Evolutionary conservation across 306 rosid genomes (phyloP), one percentile per base, ranked within the genome.

Genomic region (Datisca glomerata): DNA sequence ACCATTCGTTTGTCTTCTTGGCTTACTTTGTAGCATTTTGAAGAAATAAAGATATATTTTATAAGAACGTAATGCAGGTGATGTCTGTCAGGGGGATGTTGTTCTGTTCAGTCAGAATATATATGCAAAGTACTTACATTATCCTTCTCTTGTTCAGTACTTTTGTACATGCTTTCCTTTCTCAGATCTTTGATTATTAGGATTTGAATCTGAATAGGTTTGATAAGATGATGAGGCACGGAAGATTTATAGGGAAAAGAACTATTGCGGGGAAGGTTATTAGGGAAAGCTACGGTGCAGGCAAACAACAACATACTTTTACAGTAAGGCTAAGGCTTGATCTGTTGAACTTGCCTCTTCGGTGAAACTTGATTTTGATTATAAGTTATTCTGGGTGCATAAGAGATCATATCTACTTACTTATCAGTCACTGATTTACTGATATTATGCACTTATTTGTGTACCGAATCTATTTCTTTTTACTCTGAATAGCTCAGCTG

Each of bases 261-360:
- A 72, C 71, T 32, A 56, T 79, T 63, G 85, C 84, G 16, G 95
- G 93, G 49, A 76, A 70, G 53, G 84, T 79, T 65, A 75, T 71
- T 12, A 76, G 74, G 66, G 93, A 85, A 53, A 85, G 93, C 71
- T 85, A 80, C 41, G 93, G 93, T 68, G 79, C 79, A 28, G 65
- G 64, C 43, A 80, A 69, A 69, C 93, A 80, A 51, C 95, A 85
- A 37, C 95, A 80, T 51, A 85, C 93, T 33, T 76, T 85, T 61
- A 85, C 86, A 42, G 95, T 85, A 51, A 65, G 89, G 51, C 35
- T 34, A n/a, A n/a, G n/a, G 32, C 21, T 29, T 45, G 24, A 14
- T 47, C 41, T 22, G 21, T 8, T 17, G 4, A 16, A 7, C 13
- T 16, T 28, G n/a, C n/a, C n/a, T n/a, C n/a, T n/a, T n/a, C n/a